These are phyloP conservation scores for Calonectria leucothoes DNA, from an alignment of 2,329 filamentous ascomycete species.

Conservation along the genomic window DNA sequence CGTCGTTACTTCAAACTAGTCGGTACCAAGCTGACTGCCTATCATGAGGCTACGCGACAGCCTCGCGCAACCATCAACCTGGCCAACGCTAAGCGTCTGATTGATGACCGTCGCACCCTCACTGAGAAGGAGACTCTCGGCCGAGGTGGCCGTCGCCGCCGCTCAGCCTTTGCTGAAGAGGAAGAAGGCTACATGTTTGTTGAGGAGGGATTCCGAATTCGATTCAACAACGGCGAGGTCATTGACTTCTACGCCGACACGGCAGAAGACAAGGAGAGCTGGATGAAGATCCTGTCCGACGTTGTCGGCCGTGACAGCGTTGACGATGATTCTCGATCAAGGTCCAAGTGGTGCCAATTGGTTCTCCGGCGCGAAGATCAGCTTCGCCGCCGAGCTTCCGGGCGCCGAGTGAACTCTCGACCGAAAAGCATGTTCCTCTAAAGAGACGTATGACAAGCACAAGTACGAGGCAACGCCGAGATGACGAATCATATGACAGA, in stretches of 20 bases:
- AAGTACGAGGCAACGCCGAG: constrained; percentile 33
- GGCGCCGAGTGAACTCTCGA: constrained; percentile 64
- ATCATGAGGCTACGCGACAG: constrained; percentile 94
- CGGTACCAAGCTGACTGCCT: constrained; percentile 92
- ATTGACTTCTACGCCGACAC: constrained; percentile 99
- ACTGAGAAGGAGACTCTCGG: constrained; percentile 85
- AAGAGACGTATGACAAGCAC: constrained; percentile 36
- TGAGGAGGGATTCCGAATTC: constrained; percentile 98
- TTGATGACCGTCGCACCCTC: constrained; percentile 88
- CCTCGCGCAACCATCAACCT: constrained; percentile 97
- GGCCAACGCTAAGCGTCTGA: constrained; percentile 89
- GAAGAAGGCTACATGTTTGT: constrained; percentile 99
- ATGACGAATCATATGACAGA: constrained; percentile 33
- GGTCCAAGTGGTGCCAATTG: constrained; percentile 75
- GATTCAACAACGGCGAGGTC: constrained; percentile 97
- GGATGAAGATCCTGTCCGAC: constrained; percentile 91
- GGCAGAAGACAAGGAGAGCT: constrained; percentile 86
- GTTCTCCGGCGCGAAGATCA: constrained; percentile 73
- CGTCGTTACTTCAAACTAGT: constrained; percentile 96
- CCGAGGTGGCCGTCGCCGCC: constrained; percentile 82
- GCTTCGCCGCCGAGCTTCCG: constrained; percentile 65
- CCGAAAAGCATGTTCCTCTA: constrained; percentile 69
- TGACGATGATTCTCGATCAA: constrained; percentile 60
- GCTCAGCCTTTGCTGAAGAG: constrained; percentile 96
- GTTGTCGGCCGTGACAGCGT: constrained; percentile 68